Evolutionary conservation across 2,329 filamentous ascomycete species (phyloP), one percentile per base, ranked within the genome.

Genomic region (Aspergillus cejpii): DNA sequence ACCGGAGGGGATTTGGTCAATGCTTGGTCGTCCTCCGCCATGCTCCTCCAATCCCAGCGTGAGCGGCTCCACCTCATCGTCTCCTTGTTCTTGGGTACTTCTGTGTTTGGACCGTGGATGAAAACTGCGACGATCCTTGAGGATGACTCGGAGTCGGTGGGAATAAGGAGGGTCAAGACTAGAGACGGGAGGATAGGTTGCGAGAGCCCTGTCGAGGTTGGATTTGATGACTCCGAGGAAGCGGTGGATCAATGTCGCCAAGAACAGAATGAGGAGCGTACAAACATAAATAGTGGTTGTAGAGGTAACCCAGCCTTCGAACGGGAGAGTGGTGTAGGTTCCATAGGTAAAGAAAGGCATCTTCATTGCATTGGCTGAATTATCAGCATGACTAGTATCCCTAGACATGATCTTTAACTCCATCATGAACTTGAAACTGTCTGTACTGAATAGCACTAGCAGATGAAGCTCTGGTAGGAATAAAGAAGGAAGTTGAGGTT

Each of bases 261-360:
- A n/a, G 41, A 50, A 47, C 5, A 50, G 33, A 5, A 48, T 31
- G 5, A 31, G 3, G 10, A 52, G 38, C 0, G 48, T 47, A 34
- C 48, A n/a, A 20, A 48, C 12, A 43, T 51, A 52, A 6, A 43
- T 28, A 1, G 21, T 8, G 4, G 31, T 11, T 4, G 50, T 45
- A n/a, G 37, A 34, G 3, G 50, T 52, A 5, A 39, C 40, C 47
- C 44, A 50, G 15, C 39, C 37, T 12, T 14, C 33, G 41, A 52
- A 51, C 33, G 50, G 41, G 24, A 52, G 37, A 15, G 39, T 49
- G 17, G 50, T 14, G 7, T 37, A 31, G 15, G 48, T 52, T 36
- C 40, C 37, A 7, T 20, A 10, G 7, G 45, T 46, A 23, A 49
- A 52, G 19, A 42, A 38, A 11, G 50, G 15, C 45, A 52, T 52